These are phyloP conservation scores for Onygenales sp. DNA, from an alignment of 2,329 filamentous ascomycete genomes.

Conservation along the genomic window DNA sequence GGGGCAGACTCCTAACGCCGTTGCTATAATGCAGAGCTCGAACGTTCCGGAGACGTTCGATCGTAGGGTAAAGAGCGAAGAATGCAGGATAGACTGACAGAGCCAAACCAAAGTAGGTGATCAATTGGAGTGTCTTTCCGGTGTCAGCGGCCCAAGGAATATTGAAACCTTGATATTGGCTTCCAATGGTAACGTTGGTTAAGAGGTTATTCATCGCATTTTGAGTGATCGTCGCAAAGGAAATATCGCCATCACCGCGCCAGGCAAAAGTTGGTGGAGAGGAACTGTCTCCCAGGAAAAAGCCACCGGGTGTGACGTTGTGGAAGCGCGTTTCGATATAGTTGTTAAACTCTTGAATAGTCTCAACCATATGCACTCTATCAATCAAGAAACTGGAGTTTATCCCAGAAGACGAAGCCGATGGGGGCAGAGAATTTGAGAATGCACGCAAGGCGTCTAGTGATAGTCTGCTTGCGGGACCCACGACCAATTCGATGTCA, in stretches of 20 bases:
- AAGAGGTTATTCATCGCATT: constrained; percentile 57
- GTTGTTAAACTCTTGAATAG: constrained; percentile 56
- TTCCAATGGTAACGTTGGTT: constrained; percentile 58
- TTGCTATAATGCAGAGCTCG: constrained; percentile 84
- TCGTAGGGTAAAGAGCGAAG: constrained; percentile 80
- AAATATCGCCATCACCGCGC: constrained; percentile 48
- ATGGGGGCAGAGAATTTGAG: constrained; percentile 14
- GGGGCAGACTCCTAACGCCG: constrained; percentile 67
- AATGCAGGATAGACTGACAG: constrained; percentile 76
- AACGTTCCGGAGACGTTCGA: constrained; percentile 68
- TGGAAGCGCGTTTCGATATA: constrained; percentile 54
- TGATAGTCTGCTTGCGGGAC: constrained; percentile 24
- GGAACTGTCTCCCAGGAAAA: constrained; percentile 59
- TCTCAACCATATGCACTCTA: constrained; percentile 44
- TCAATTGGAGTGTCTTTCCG: constrained; percentile 66
- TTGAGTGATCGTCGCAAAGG: constrained; percentile 42
- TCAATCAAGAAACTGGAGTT: not conserved
- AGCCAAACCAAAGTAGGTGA: constrained; percentile 72
- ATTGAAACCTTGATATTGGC: constrained; percentile 65
- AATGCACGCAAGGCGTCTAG: constrained; percentile 17
- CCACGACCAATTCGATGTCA: constrained; percentile 26
- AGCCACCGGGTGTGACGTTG: constrained; percentile 63
- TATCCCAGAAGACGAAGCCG: constrained; percentile 6
- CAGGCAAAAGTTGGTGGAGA: constrained; percentile 60
- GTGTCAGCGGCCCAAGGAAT: constrained; percentile 59